These are phyloP conservation scores for Clarireedia monteithiana DNA, from an alignment of 2,329 filamentous ascomycete genomes.

Conservation along the genomic window DNA sequence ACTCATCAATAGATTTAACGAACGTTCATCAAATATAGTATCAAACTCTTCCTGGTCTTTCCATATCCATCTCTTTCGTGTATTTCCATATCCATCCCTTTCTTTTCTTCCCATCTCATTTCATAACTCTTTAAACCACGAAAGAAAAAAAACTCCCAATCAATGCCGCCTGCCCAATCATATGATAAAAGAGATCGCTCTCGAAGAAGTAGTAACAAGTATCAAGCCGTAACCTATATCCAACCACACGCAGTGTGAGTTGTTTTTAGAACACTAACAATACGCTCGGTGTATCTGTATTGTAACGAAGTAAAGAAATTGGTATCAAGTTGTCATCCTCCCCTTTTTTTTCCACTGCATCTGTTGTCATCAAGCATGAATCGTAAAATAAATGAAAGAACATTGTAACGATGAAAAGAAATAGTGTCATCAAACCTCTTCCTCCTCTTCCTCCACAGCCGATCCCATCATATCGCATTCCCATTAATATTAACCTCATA, in stretches of 20 bases:
- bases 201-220: background rate
- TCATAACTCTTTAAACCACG: background rate
- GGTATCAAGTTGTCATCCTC: background rate
- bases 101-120: background rate
- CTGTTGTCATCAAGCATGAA: background rate
- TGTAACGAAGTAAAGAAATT: background rate
- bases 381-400: background rate
- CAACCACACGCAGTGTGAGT: background rate
- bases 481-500: slow-evolving; percentile 79
- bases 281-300: background rate
- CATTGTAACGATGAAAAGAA: background rate
- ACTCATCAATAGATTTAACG: background rate
- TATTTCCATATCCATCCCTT: too few relatives aligned
- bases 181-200: background rate
- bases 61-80: too few relatives aligned
- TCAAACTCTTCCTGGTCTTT: background rate
- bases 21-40: background rate
- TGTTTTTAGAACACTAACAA: background rate
- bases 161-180: background rate
- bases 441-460: background rate
- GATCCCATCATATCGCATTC: slow-evolving; percentile 51
- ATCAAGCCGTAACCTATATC: background rate
- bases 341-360: background rate
- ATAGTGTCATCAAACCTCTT: background rate
- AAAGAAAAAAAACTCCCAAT: background rate